Evolutionary conservation across 1,284 basidiomycete genomes (phyloP), one percentile per base, ranked within the genome.

Genomic region (Coniferiporia sulphurascens): DNA sequence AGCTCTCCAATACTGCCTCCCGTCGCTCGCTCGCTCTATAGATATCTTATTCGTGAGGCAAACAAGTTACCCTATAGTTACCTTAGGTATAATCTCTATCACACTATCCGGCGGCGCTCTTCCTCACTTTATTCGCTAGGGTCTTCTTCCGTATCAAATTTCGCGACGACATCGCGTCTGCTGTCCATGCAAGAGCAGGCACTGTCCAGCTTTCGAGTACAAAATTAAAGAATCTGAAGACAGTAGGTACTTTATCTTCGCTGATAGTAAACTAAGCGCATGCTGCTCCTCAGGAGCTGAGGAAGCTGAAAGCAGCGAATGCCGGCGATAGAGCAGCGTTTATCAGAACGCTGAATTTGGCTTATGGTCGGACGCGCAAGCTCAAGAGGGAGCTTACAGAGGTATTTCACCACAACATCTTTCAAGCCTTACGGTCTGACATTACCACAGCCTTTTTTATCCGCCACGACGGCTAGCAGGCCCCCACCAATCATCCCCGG

Each of bases 331-430:
- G 68, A 45, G 70, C 75, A 56, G 80, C 84, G n/a, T 84, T 90
- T 63, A 72, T 73, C 8, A 76, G 81, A 59, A 69, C 90, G n/a
- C 74, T 92, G 19, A 80, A 86, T 64, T 67, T 84, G n/a, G 90
- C 90, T n/a, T 92, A 91, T 70, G 91, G 88, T 17, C 77, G 87
- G 59, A 81, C 79, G 62, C 91, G 91, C 12, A 86, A 81, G 67
- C 70, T 91, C 19, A 80, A 77, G 65, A 79, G 82, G 74, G 86
- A 90, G 65, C 71, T 89, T 34, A 72, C 89, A 68, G 69, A 83
- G 72, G 86, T 86, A 61, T 62, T 56, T 38, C n/a, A 55, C 48
- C 59, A 34, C 27, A 46, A 48, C n/a, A 51, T 19, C 44, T 35
- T 41, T 55, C n/a, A 43, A 34, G 43, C 51, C 22, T 27, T 57